phyloP scores from a whole-genome alignment of 495 filamentous ascomycete species.

The Cercophora sp. region DNA sequence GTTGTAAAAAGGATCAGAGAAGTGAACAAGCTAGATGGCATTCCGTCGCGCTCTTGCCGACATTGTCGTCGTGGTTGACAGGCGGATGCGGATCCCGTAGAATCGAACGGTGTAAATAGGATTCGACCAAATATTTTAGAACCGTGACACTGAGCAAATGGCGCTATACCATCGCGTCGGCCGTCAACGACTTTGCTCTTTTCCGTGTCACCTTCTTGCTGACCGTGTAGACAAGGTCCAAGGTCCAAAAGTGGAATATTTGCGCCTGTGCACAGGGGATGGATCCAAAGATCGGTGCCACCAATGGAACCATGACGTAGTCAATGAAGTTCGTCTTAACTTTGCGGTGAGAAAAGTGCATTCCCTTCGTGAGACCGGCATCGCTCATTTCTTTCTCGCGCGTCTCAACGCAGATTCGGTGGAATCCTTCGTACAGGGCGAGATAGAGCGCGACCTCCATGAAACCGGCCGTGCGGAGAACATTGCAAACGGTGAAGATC shows the following conservation, averaged over 20 bases:
- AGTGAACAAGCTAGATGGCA: neutral
- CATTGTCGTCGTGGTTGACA: neutral
- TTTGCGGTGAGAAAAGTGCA: slow-evolving; percentile 52
- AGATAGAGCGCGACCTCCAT: slow-evolving; percentile 57
- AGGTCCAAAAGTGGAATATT: slow-evolving; percentile 62
- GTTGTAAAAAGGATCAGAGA: neutral
- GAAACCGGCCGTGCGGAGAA: slow-evolving; percentile 56
- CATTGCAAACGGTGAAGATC: slow-evolving; percentile 53
- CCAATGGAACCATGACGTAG: slow-evolving; percentile 55
- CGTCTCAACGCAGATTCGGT: slow-evolving; percentile 50
- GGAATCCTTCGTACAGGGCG: slow-evolving; percentile 58
- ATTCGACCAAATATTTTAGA: no score
- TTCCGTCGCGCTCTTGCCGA: neutral
- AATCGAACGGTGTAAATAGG: slow-evolving; percentile 16
- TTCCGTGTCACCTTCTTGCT: slow-evolving; percentile 57
- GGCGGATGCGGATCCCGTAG: neutral
- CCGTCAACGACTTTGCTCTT: slow-evolving; percentile 42
- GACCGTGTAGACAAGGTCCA: slow-evolving; percentile 61
- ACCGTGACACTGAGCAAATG: no score
- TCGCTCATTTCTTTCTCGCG: slow-evolving; percentile 62
- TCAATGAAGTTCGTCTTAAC: slow-evolving; percentile 52
- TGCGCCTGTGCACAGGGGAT: slow-evolving; percentile 61
- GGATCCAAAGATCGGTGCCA: slow-evolving; percentile 58
- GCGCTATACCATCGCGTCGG: slow-evolving; percentile 38
- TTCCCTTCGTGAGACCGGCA: slow-evolving; percentile 54